These are phyloP conservation scores for Camellia sinensis DNA, from an alignment of 148 eudicot genomes.

Conservation along the genomic window DNA sequence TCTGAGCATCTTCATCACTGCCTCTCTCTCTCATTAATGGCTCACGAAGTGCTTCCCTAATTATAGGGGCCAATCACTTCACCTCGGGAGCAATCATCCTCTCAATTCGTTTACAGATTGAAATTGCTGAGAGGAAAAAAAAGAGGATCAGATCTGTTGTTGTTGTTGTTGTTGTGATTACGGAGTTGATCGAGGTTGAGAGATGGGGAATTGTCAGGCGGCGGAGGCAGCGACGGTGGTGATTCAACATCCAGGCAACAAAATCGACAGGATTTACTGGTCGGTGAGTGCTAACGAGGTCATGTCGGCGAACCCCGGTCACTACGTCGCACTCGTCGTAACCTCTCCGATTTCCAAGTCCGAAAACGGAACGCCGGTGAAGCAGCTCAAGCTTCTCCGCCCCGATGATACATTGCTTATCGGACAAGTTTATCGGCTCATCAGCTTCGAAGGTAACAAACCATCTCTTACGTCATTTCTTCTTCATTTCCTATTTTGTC, in stretches of 20 bases:
- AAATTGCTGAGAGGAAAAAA: not conserved
- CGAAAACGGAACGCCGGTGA: conserved; percentile 26
- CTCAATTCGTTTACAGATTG: too few species aligned
- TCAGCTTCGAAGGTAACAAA: conserved; percentile 61
- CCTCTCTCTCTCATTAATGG: not conserved
- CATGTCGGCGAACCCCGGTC: conserved; percentile 68
- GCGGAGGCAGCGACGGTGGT: conserved; percentile 66
- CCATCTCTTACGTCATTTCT: not conserved
- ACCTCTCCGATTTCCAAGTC: conserved; percentile 16
- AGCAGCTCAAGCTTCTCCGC: conserved; percentile 63
- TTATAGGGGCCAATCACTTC: not conserved
- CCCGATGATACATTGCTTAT: conserved; percentile 57
- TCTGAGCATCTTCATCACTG: not conserved
- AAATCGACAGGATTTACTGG: conserved; percentile 46
- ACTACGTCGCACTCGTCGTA: conserved; percentile 60
- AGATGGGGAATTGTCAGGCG: conserved; percentile 87
- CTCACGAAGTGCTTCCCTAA: not conserved
- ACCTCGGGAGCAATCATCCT: not conserved
- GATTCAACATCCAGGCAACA: conserved; percentile 56
- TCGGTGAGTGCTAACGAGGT: conserved; percentile 52
- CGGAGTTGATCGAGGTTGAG: not conserved
- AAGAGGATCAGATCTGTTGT: not conserved
- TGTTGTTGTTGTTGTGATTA: too few species aligned
- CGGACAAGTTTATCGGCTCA: conserved; percentile 71
- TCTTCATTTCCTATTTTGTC: not conserved